Base-by-base conservation (phyloP, 345 rosid species). In the Eucalyptus cloeziana region DNA sequence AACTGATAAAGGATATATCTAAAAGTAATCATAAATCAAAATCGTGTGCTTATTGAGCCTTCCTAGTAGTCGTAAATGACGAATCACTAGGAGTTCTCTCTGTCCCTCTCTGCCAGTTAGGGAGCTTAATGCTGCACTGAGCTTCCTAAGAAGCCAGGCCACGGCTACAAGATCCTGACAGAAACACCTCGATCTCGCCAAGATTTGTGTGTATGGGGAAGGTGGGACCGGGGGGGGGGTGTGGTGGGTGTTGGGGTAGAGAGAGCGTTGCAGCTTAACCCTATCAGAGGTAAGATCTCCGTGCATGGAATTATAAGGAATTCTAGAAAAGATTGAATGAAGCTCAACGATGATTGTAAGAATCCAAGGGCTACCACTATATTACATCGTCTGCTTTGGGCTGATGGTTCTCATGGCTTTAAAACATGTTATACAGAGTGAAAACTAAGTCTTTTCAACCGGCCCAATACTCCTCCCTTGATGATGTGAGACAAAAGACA, bases 401-500 rank as follows among this genome's bases (percentile, higher is more conserved):
- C 9, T 2, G 21, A 51, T 51, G 22, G 22, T 22, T 51, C 56
- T 51, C 22, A 51, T 51, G 22, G 0, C 56, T 17, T 51, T 51
- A 51, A 51, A 51, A 51, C 2, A 1, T 1, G 22, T 51, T 51
- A 51, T 22, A 51, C 0, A 51, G 1, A 51, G 4, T 1, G 56
- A 51, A 51, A 51, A 51, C 54, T 51, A 51, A 17, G 54, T 8
- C 54, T 51, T 51, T 16, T 51, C 22, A 51, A 51, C 54, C 22
- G 17, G 54, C 22, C 54, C 8, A 37, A 4, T 37, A 37, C 40
- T 37, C 40, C 40, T 3, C 54, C 54, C 22, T 51, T 51, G 54
- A 21, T 22, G 6, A 51, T 51, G 54, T 51, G 0, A 51, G 54
- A 51, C 22, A 16, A 51, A 51, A 51, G 54, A 51, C 54, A 51